Evolutionary conservation across 1,139 yeast genomes (phyloP).

Genomic region (Tardiomyces blankii): DNA sequence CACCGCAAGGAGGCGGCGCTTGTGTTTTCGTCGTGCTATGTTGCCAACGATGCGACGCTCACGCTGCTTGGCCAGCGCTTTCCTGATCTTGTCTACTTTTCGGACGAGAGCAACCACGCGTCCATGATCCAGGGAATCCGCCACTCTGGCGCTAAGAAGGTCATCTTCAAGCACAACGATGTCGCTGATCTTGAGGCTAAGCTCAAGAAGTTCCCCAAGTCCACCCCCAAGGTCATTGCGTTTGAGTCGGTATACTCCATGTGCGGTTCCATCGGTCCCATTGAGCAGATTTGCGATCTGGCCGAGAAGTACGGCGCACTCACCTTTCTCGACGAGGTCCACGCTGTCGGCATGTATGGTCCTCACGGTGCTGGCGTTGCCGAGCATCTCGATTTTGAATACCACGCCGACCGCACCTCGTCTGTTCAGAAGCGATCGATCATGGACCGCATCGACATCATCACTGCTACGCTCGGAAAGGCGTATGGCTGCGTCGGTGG

Average conservation of each 20-base stretch:
- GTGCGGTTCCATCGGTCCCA: constrained; percentile 97
- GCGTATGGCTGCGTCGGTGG: constrained; percentile 98
- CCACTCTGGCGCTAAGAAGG: constrained; percentile 82
- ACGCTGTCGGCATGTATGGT: constrained; percentile 98
- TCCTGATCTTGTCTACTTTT: constrained; percentile 80
- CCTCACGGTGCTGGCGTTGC: constrained; percentile 99
- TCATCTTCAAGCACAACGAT: constrained; percentile 86
- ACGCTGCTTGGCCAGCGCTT: constrained; percentile 84
- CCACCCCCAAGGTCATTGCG: constrained; percentile 87
- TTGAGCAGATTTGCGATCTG: constrained; percentile 82
- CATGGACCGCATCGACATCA: constrained; percentile 86
- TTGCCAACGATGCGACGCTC: constrained; percentile 94
- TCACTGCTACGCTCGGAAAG: constrained; percentile 95
- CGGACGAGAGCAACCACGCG: constrained; percentile 92
- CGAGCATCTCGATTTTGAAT: constrained; percentile 83
- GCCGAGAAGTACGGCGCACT: constrained; percentile 97
- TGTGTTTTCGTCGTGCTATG: constrained; percentile 91
- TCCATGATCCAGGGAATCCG: constrained; percentile 95
- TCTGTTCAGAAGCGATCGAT: constrained; percentile 38
- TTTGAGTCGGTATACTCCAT: constrained; percentile 95
- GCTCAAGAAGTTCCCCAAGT: constrained; percentile 69
- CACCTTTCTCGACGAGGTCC: constrained; percentile 96
- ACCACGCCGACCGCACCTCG: constrained; percentile 48
- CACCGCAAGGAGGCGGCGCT: constrained; percentile 94
- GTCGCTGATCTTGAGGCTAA: constrained; percentile 68